Evolutionary conservation across 768 basidiomycete species (phyloP), one percentile per base, ranked within the genome.

Genomic region (Mrakia hoshinonis): DNA sequence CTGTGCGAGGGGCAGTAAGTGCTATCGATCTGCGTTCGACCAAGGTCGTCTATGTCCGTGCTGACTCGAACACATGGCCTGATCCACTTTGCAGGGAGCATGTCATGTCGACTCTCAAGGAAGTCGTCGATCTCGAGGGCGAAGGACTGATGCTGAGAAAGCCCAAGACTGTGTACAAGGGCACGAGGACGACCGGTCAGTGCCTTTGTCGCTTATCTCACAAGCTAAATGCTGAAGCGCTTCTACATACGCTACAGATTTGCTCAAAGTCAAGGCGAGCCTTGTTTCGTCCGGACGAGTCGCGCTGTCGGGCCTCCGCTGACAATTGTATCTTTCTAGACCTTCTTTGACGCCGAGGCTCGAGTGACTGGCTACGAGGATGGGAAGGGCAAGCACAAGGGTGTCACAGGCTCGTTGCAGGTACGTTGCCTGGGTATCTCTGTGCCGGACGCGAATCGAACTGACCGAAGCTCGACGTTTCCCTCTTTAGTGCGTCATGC

Each of bases 271-370:
- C 51, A 52, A 52, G 51, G 51, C 29, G 1, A 15, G 51, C 20
- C 29, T 52, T 29, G 12, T 9, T 12, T 52, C 51, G n/a, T 13
- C 51, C 12, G n/a, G 10, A 10, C 51, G 10, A 3, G 22, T 52
- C 51, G n/a, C 51, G 0, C n/a, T 22, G 9, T 5, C 51, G n/a
- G n/a, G 22, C 51, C 29, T 13, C 29, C 51, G 51, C 51, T 52
- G n/a, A 52, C n/a, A 12, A 24, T 29, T 12, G 3, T 52, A n/a
- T 26, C n/a, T 52, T 52, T 5, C 18, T 52, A 52, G 51, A 52
- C 51, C n/a, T 52, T 77, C 73, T 69, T 69, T 60, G 76, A 77
- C 39, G 76, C 76, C 51, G 76, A 77, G 39, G 76, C 75, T 58
- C 62, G 60, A 34, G 76, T 77, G 4, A 52, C 74, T 36, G 72